Evolutionary conservation across 2,329 filamentous ascomycete species (phyloP).

Genomic region (Ascocoryne sarcoides): DNA sequence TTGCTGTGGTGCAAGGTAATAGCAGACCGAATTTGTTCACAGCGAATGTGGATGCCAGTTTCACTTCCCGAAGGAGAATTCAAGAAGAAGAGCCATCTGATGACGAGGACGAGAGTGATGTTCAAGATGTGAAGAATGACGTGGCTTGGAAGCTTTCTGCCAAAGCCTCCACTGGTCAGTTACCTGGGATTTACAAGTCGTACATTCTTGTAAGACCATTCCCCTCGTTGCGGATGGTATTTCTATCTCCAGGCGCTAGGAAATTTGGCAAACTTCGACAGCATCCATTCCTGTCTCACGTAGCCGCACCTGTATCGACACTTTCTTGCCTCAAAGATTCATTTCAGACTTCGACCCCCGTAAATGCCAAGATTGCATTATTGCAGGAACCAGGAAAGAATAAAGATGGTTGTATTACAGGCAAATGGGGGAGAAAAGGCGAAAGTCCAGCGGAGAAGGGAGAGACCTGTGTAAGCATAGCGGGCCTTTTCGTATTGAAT

Average conservation of each 20-base stretch:
- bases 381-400: conserved; percentile 1
- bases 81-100: conserved; percentile 3
- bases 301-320: conserved; percentile 7
- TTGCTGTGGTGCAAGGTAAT: conserved; percentile 50
- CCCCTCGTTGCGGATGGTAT: conserved; percentile 10
- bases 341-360: conserved; percentile 5
- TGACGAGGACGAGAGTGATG: neutral
- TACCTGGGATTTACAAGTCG: conserved; percentile 12
- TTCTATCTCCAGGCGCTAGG: conserved; percentile 7
- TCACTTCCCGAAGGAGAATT: conserved; percentile 1
- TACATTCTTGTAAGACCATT: conserved; percentile 11
- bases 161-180: conserved; percentile 3
- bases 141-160: conserved; percentile 3
- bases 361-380: conserved; percentile 10
- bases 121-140: neutral
- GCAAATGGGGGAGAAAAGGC: conserved; percentile 5
- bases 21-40: conserved; percentile 45
- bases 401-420: conserved; percentile 3
- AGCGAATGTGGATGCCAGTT: neutral
- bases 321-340: conserved; percentile 6
- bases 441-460: neutral
- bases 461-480: neutral
- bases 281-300: conserved; percentile 7
- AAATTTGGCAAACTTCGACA: conserved; percentile 9
- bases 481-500: neutral